Percentiles rank a stretch among this genome's conserved stretches.
These are phyloP conservation scores for Elsinoe batatas DNA, from an alignment of 2,329 filamentous ascomycete species.

Conservation along the genomic window DNA sequence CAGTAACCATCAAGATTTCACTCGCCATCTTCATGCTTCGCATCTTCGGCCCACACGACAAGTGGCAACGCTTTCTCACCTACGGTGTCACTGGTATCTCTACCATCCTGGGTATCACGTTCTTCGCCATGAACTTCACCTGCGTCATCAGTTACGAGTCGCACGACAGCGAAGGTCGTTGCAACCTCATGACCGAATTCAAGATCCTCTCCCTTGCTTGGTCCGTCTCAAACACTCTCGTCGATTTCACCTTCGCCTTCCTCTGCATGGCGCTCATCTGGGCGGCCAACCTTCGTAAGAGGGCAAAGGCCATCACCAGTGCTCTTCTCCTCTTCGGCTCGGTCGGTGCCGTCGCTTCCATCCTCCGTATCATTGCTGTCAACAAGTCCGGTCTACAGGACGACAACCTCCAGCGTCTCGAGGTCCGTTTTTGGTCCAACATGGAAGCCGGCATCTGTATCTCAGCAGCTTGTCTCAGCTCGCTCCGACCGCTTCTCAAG, in stretches of 20 bases:
- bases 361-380: slow-evolving; percentile 11
- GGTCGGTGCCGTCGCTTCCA: background rate
- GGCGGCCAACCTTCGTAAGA: slow-evolving; percentile 6
- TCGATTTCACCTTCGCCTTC: slow-evolving; percentile 8
- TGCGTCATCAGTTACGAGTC: slow-evolving; percentile 13
- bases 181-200: slow-evolving; percentile 7
- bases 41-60: slow-evolving; percentile 6
- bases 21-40: slow-evolving; percentile 11
- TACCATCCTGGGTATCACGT: background rate
- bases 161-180: background rate
- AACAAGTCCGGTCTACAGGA: background rate
- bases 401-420: slow-evolving; percentile 11
- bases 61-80: slow-evolving; percentile 10
- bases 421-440: slow-evolving; percentile 11
- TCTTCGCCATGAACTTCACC: slow-evolving; percentile 13
- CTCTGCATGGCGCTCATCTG: slow-evolving; percentile 8
- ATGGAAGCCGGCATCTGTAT: slow-evolving; percentile 77
- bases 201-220: background rate
- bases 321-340: slow-evolving; percentile 5
- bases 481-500: slow-evolving; percentile 31
- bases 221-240: slow-evolving; percentile 3
- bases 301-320: slow-evolving; percentile 5
- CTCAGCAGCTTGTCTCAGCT: slow-evolving; percentile 84
- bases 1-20: slow-evolving; percentile 7
- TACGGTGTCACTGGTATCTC: background rate